Conservation (phyloP, 23 red algal species). For the Gracilaria caudata region DNA sequence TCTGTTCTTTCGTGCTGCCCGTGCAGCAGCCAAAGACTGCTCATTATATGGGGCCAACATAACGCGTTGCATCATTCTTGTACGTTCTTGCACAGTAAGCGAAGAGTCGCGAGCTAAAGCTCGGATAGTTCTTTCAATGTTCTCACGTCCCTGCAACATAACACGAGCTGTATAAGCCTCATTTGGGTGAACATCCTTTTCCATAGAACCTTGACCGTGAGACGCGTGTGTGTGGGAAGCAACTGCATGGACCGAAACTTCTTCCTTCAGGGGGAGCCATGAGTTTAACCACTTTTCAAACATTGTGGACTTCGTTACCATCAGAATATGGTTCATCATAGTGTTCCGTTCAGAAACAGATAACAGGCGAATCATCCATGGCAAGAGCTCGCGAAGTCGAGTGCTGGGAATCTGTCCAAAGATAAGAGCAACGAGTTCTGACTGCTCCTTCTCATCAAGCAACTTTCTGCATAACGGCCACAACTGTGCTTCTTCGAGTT, state of each 20-base stretch:
- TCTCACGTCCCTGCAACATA: conserved; percentile 77
- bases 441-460: conserved; percentile 85
- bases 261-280: conserved; percentile 79
- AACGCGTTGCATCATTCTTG: conserved; percentile 92
- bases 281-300: conserved; percentile 95
- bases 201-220: neutral
- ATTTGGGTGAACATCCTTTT: neutral
- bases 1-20: neutral
- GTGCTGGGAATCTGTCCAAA: conserved; percentile 91
- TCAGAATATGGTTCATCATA: conserved; percentile 97
- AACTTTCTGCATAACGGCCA: conserved; percentile 84
- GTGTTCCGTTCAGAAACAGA: conserved; percentile 83
- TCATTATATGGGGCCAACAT: conserved; percentile 85
- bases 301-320: conserved; percentile 96
- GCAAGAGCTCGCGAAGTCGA: conserved; percentile 91
- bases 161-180: conserved; percentile 41
- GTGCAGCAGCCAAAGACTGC: conserved; percentile 4
- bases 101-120: conserved; percentile 79
- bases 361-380: conserved; percentile 93
- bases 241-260: neutral
- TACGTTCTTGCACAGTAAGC: conserved; percentile 74
- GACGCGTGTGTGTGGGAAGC: neutral
- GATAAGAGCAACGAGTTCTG: conserved; percentile 87
- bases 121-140: conserved; percentile 91
- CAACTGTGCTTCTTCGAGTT: conserved; percentile 84